Percentiles rank a stretch among this genome's conserved stretches.
phyloP scores from a whole-genome alignment of 345 rosid species.

The Lepidium sativum region DNA sequence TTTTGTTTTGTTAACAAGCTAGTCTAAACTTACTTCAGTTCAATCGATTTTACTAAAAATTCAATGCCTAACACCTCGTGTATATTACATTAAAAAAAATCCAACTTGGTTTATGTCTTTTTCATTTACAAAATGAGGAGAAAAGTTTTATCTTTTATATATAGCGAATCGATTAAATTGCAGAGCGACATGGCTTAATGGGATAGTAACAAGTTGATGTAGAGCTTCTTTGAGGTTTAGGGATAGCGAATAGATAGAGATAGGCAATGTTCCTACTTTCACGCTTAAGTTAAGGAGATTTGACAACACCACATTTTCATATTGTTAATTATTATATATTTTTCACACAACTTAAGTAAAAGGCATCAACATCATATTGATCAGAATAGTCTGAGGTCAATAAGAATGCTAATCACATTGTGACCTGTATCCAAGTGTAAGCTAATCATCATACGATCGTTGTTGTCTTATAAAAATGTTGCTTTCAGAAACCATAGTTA shows the following conservation, averaged over 20 bases:
- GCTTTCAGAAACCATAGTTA: background rate
- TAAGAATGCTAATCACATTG: background rate
- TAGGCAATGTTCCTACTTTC: constrained; percentile 22
- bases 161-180: background rate
- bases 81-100: too few species aligned
- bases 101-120: background rate
- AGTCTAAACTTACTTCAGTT: too few species aligned
- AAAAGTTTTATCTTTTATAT: too few species aligned
- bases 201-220: constrained; percentile 7
- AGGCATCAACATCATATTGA: background rate
- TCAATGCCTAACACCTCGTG: background rate
- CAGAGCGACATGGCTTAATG: constrained; percentile 7
- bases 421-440: background rate
- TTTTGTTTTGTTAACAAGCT: too few species aligned
- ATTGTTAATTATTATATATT: background rate
- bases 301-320: constrained; percentile 25
- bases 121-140: background rate
- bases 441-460: background rate
- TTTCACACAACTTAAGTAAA: background rate
- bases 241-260: constrained; percentile 11
- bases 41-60: background rate
- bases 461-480: background rate
- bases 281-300: constrained; percentile 25
- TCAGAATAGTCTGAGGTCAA: background rate
- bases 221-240: constrained; percentile 19